phyloP scores from a whole-genome alignment of 192 early-diverging fungal species.

The Rhizoclosmatium globosum region DNA sequence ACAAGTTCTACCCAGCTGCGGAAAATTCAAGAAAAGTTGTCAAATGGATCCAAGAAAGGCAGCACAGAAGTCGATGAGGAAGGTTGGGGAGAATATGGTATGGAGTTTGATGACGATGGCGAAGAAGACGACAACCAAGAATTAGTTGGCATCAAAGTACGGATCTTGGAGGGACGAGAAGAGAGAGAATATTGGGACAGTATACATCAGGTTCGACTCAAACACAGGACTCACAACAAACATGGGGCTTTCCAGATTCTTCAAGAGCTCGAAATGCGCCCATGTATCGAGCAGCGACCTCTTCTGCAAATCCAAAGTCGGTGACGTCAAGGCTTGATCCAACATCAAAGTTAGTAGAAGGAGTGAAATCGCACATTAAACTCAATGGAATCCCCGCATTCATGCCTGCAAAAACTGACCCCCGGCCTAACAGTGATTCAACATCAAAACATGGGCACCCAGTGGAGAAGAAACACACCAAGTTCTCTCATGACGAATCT shows the following conservation, averaged over 20 bases:
- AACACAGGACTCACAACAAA: background rate
- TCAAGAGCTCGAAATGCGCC: background rate
- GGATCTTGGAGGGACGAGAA: background rate
- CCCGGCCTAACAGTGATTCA: too few relatives aligned
- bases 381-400: background rate
- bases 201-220: constrained; percentile 2
- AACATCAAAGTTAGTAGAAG: background rate
- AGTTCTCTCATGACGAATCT: background rate
- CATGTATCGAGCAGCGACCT: background rate
- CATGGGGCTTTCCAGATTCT: background rate
- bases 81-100: constrained; percentile 2
- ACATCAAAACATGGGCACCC: background rate
- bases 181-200: constrained; percentile 22
- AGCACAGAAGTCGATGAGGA: background rate
- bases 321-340: background rate
- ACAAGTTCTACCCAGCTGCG: constrained; percentile 8
- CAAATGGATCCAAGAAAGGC: background rate
- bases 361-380: background rate
- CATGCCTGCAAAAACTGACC: too few relatives aligned
- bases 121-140: background rate
- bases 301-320: background rate
- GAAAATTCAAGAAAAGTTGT: background rate
- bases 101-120: background rate
- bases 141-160: background rate
- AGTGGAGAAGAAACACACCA: background rate